phyloP scores from a whole-genome alignment of 192 early-diverging fungal species.

The Entomortierella beljakovae region DNA sequence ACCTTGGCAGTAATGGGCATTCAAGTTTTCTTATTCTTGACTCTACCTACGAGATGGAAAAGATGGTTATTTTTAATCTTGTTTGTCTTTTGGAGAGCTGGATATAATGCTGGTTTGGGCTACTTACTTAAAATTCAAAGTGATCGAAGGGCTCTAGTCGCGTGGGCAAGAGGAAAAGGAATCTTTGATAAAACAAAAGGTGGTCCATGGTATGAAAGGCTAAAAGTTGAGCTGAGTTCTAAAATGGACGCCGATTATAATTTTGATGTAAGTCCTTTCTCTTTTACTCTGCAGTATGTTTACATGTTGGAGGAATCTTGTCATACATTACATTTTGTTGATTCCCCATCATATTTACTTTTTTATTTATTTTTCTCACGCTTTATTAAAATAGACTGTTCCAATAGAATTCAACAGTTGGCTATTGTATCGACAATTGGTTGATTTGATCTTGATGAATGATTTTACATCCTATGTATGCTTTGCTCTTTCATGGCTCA shows the following conservation, averaged over 20 bases:
- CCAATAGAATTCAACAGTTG: conserved; percentile 97
- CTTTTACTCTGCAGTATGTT: conserved; percentile 4
- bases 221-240: conserved; percentile 72
- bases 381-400: conserved; percentile 55
- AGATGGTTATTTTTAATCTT: conserved; percentile 73
- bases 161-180: conserved; percentile 73
- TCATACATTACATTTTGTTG: no score
- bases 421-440: conserved; percentile 93
- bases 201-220: conserved; percentile 64
- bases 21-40: conserved; percentile 72
- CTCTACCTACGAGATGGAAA: conserved; percentile 62
- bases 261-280: conserved; percentile 71
- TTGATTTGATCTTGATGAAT: conserved; percentile 93
- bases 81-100: conserved; percentile 88
- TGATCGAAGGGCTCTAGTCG: conserved; percentile 76
- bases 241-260: conserved; percentile 86
- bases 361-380: not conserved
- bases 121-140: conserved; percentile 84
- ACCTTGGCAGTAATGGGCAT: conserved; percentile 73
- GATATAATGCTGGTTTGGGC: conserved; percentile 90
- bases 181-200: conserved; percentile 71
- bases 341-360: not conserved
- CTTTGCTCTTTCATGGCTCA: conserved; percentile 86
- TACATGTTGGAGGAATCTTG: no score
- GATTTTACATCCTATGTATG: conserved; percentile 88